Percentiles rank a stretch among this genome's conserved stretches.
Conservation (phyloP, 1,284 basidiomycete species). For the Cutaneotrichosporon cavernicola region DNA sequence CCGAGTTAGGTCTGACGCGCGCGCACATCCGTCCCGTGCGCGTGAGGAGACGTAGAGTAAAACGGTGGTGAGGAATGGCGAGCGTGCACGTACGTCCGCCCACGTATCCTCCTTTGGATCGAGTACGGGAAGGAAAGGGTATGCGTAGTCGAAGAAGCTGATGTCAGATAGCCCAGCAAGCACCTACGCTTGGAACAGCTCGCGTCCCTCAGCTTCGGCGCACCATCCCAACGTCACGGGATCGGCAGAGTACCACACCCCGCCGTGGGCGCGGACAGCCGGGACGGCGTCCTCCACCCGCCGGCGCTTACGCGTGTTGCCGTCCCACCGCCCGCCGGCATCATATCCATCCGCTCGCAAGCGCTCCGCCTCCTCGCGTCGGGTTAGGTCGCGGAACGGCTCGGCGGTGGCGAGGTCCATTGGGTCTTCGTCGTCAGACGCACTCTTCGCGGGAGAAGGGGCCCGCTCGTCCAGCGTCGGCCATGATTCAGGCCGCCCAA, state of each 20-base stretch:
- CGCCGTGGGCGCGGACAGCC: slow-evolving; percentile 2
- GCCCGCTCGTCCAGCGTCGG: slow-evolving; percentile 4
- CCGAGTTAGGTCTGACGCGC: slow-evolving; percentile 21
- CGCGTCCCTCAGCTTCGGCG: slow-evolving; percentile 25
- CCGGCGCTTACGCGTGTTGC: slow-evolving; percentile 3
- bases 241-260: slow-evolving; percentile 16
- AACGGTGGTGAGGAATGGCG: slow-evolving; percentile 34
- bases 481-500: background rate
- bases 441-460: background rate
- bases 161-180: background rate
- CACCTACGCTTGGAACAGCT: slow-evolving; percentile 29
- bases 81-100: slow-evolving; percentile 32
- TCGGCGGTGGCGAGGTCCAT: slow-evolving; percentile 12
- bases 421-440: slow-evolving; percentile 16
- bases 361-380: slow-evolving; percentile 23
- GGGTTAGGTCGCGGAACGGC: slow-evolving; percentile 20
- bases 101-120: slow-evolving; percentile 34
- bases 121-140: slow-evolving; percentile 34
- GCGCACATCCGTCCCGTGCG: slow-evolving; percentile 11
- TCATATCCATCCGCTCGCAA: slow-evolving; percentile 17
- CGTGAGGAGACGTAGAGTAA: slow-evolving; percentile 29
- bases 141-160: slow-evolving; percentile 34
- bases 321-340: background rate
- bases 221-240: slow-evolving; percentile 28
- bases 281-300: background rate